phyloP scores from a whole-genome alignment of 495 filamentous ascomycete species.

The Pseudotulostoma volvatum region DNA sequence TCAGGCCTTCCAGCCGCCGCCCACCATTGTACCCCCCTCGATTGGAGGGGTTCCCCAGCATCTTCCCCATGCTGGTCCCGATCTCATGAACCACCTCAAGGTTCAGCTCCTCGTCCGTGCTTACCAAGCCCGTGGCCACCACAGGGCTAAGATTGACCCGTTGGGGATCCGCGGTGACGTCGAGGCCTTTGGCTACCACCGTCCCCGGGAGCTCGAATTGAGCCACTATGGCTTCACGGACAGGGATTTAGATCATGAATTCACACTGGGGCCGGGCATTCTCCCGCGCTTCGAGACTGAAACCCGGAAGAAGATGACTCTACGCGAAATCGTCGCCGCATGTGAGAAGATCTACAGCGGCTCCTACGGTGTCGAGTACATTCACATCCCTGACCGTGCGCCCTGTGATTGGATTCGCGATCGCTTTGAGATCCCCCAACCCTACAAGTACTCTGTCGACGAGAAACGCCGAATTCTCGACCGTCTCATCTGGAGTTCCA shows the following conservation, averaged over 20 bases:
- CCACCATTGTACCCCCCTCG: constrained; percentile 68
- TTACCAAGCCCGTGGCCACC: constrained; percentile 94
- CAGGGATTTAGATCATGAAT: constrained; percentile 86
- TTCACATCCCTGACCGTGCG: constrained; percentile 93
- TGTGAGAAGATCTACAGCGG: constrained; percentile 96
- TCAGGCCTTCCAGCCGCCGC: constrained; percentile 89
- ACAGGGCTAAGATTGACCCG: constrained; percentile 95
- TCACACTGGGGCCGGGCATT: constrained; percentile 85
- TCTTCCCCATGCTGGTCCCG: constrained; percentile 57
- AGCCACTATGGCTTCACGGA: constrained; percentile 90
- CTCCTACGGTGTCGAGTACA: constrained; percentile 92
- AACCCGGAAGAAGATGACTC: constrained; percentile 81
- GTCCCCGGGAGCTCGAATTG: constrained; percentile 82
- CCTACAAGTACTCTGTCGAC: constrained; percentile 90
- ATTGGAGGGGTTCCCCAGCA: constrained; percentile 62
- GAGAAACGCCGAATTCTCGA: constrained; percentile 96
- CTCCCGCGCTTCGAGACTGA: constrained; percentile 82
- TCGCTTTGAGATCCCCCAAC: constrained; percentile 80
- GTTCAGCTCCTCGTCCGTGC: constrained; percentile 92
- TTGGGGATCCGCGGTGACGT: constrained; percentile 80
- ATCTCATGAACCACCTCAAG: constrained; percentile 94
- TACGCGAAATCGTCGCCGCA: constrained; percentile 81
- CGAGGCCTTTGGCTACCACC: constrained; percentile 71
- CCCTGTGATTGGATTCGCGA: constrained; percentile 97
- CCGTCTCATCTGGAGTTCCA: constrained; percentile 93